These are phyloP conservation scores for Cornus florida DNA, from an alignment of 148 eudicot genomes.

Conservation along the genomic window DNA sequence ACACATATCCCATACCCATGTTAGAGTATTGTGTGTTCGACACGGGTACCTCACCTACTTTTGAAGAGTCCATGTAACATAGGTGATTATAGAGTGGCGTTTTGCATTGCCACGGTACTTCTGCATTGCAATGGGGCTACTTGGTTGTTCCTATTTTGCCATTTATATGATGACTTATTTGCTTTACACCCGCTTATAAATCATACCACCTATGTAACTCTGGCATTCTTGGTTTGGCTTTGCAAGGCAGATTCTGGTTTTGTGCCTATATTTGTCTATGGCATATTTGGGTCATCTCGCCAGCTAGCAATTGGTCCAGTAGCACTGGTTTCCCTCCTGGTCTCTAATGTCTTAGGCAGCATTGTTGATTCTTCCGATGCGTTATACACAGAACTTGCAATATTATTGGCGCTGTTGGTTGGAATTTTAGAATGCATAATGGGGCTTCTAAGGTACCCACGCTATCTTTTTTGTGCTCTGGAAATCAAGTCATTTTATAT, in stretches of 20 bases:
- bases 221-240: conserved; percentile 14
- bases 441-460: conserved; percentile 88
- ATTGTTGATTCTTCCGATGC: conserved; percentile 75
- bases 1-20: too few species aligned
- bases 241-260: conserved; percentile 79
- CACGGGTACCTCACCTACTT: too few species aligned
- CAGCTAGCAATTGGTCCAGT: conserved; percentile 99
- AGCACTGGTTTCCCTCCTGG: conserved; percentile 92
- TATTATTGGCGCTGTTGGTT: conserved; percentile 91
- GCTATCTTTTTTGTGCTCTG: neutral
- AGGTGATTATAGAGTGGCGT: neutral
- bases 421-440: conserved; percentile 87
- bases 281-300: conserved; percentile 94
- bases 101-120: neutral
- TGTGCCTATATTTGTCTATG: conserved; percentile 88
- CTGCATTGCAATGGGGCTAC: neutral
- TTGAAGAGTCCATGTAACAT: too few species aligned
- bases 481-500: neutral
- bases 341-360: conserved; percentile 71
- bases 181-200: neutral
- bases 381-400: conserved; percentile 90
- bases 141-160: neutral
- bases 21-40: too few species aligned
- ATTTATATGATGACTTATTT: neutral
- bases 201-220: conserved; percentile 12